Evolutionary conservation across 192 early-diverging fungal species (phyloP), one percentile per base, ranked within the genome.

Genomic region (Coemansia sp.): DNA sequence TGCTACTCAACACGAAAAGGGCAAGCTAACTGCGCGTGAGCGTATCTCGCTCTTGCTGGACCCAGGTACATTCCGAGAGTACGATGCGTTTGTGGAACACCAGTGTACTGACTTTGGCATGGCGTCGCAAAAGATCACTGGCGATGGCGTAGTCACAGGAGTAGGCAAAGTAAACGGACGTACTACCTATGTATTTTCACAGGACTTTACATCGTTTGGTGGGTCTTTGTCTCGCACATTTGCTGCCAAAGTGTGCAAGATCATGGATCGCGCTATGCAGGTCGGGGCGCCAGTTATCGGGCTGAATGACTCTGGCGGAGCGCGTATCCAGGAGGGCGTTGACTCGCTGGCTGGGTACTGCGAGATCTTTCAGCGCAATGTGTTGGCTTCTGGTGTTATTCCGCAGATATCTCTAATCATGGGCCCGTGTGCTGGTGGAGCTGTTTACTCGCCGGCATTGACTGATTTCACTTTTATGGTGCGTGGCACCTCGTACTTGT

Each of bases 401-500:
- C 97, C 97, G 24, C 97, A 98, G 79, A 90, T 98, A 57, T 97
- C 96, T 3, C 76, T 98, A 51, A 92, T 98, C 63, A 98, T 98
- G 97, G 97, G 97, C 3, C 97, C 97, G 5, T 98, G 96, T 73
- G 97, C 97, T 31, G 97, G 97, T 77, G 96, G 96, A 54, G 95
- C 95, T 8, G 97, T 98, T 27, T 98, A 98, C 84, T 96, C 94
- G 16, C 97, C 97, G 20, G 97, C 97, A 44, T 84, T 98, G 84
- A 98, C 95, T 0, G 97, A 98, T 70, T 97, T 97, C 64, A 96
- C 92, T 2, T 94, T 97, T 71, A 98, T 98, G 97, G 96, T 98
- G n/a, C 87, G 90, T 18, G 93, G 95, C 72, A 93, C 95, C 4
- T 97, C 96, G 41, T 93, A 97, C 76, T 87, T 98, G 65, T 98